Evolutionary conservation across 2,329 filamentous ascomycete species (phyloP), one percentile per base, ranked within the genome.

Genomic region (Aschersonia sp.): DNA sequence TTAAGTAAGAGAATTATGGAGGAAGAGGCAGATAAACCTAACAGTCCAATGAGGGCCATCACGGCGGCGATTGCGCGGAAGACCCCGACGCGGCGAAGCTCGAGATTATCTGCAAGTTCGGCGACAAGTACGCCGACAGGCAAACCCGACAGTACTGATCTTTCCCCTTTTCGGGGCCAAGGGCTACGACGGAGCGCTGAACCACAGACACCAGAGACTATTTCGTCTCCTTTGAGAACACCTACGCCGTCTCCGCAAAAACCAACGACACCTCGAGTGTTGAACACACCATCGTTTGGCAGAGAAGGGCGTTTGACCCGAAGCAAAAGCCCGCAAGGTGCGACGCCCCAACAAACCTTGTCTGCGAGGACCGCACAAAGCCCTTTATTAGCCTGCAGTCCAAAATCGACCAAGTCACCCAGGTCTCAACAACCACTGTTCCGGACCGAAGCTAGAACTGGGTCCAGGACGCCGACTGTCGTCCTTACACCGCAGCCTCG

Each of bases 391-490:
- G 20, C 20, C 20, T 20, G 20, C 20, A 20, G 49, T 48, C 44
- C 58, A 50, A 52, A 42, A 43, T 28, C 40, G 5, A 42, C 9
- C 3, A 42, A 5, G 20, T 42, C 40, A 28, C 40, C 40, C 6
- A 42, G 40, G n/a, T 53, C 58, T 29, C 61, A 60, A 44, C 56
- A 57, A 0, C 59, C 62, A 48, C 40, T 82, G 2, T 84, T 83
- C 54, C 73, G 73, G 30, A 68, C 73, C 41, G 69, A 77, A 56
- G 62, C 65, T 3, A 61, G 61, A 28, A 79, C 74, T 4, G 80
- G 80, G 3, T 59, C 69, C 35, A 71, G 73, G 20, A 83, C 80
- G 1, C 83, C 84, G 10, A 75, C 72, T 20, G 72, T 85, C 45
- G 65, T 85, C 9, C 61, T 87, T 5, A 84, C 64, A 12, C 64